These are phyloP conservation scores for Nitzschia sp. DNA, from an alignment of 108 stramenopile genomes.

Conservation along the genomic window DNA sequence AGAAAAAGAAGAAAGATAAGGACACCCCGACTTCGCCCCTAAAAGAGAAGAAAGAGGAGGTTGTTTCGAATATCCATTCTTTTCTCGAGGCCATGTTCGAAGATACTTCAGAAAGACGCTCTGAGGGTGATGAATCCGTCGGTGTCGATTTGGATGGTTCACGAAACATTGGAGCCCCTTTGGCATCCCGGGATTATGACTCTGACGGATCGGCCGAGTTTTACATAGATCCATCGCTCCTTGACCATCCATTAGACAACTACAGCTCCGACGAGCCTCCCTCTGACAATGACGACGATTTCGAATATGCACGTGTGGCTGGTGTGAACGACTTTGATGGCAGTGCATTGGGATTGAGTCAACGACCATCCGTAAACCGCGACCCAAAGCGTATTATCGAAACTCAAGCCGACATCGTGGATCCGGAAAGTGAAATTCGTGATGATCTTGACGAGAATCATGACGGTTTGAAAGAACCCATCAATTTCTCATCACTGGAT, in stretches of 20 bases:
- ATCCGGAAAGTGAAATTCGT: neutral
- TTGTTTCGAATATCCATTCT: neutral
- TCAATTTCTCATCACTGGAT: slow-evolving; percentile 2
- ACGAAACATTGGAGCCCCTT: neutral
- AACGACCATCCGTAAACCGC: neutral
- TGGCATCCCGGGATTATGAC: neutral
- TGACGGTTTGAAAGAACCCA: neutral
- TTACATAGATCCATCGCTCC: neutral
- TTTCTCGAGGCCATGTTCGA: slow-evolving; percentile 2
- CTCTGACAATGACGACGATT: slow-evolving; percentile 5
- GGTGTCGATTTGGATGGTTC: neutral
- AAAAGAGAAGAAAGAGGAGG: neutral
- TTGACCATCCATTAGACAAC: neutral
- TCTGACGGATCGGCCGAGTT: slow-evolving; percentile 10
- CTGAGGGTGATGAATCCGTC: neutral
- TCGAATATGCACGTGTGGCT: neutral
- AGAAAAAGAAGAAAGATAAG: slow-evolving; percentile 7
- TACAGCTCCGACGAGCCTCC: slow-evolving; percentile 16
- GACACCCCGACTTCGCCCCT: neutral
- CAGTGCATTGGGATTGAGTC: neutral
- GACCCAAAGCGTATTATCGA: neutral
- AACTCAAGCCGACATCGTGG: neutral
- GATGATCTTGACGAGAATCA: slow-evolving; percentile 2
- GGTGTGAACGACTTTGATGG: slow-evolving; percentile 12
- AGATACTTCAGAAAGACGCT: neutral